Percentiles rank a stretch among this genome's conserved stretches.
Evolutionary conservation across 495 filamentous ascomycete genomes (phyloP).

Genomic region (Hypoxylon perforatum): DNA sequence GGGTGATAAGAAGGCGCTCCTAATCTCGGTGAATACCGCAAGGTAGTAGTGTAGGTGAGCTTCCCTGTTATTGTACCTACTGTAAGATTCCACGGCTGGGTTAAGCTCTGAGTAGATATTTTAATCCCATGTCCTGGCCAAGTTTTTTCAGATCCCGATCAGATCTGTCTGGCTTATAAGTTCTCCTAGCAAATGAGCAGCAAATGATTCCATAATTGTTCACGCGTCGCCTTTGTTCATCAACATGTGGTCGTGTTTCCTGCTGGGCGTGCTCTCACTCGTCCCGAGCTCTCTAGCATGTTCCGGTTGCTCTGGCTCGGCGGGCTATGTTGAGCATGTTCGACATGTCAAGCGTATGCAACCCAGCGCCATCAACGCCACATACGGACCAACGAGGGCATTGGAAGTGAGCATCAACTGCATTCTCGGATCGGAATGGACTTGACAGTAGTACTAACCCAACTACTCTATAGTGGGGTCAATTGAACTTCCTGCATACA

Average conservation of each 20-base stretch:
- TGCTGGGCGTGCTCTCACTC: slow-evolving; percentile 14
- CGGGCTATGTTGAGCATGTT: slow-evolving; percentile 49
- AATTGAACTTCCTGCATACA: slow-evolving; percentile 88
- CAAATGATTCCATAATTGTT: not conserved
- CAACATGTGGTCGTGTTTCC: slow-evolving; percentile 16
- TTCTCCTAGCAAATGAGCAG: slow-evolving; percentile 10
- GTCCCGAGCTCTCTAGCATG: slow-evolving; percentile 39
- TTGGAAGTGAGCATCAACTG: slow-evolving; percentile 34
- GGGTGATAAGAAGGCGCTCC: slow-evolving; percentile 22
- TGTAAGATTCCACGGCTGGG: slow-evolving; percentile 1
- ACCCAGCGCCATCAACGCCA: slow-evolving; percentile 57
- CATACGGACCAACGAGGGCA: slow-evolving; percentile 47
- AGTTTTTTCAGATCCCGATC: not conserved
- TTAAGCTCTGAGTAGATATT: not conserved
- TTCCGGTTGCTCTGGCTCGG: slow-evolving; percentile 48
- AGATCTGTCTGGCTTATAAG: slow-evolving; percentile 6
- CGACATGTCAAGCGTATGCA: slow-evolving; percentile 59
- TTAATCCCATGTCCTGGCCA: slow-evolving; percentile 5
- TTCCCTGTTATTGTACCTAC: not conserved
- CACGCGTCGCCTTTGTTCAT: not conserved
- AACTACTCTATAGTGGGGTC: slow-evolving; percentile 67
- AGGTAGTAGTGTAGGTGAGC: not conserved
- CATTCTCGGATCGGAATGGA: not conserved
- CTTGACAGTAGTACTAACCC: slow-evolving; percentile 3
- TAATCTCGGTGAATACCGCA: slow-evolving; percentile 28